Conservation (phyloP, 345 rosid species). For the Syzygium grande region DNA sequence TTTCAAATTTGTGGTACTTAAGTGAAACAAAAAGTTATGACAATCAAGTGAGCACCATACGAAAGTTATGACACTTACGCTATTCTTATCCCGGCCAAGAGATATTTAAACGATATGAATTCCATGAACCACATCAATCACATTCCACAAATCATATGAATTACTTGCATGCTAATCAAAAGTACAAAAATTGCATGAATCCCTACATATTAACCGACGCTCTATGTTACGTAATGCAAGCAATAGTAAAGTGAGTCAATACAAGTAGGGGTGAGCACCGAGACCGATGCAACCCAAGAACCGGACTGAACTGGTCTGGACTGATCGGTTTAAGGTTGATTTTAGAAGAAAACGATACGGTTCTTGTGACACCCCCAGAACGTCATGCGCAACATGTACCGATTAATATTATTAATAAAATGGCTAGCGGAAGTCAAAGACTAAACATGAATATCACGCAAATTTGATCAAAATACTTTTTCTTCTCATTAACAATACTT, state of each 20-base stretch:
- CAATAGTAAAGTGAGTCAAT: background rate
- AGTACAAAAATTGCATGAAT: background rate
- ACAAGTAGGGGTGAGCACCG: background rate
- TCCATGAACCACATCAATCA: background rate
- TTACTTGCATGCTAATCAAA: background rate
- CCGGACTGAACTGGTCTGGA: background rate
- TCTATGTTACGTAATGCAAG: background rate
- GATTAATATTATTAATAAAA: too few relatives aligned
- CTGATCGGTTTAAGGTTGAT: accelerated
- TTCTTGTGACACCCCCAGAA: too few relatives aligned
- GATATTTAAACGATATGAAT: background rate
- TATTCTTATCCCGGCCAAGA: too few relatives aligned
- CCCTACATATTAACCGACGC: background rate
- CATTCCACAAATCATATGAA: background rate
- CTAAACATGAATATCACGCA: too few relatives aligned
- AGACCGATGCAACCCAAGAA: background rate
- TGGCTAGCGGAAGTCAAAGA: too few relatives aligned
- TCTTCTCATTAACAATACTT: too few relatives aligned
- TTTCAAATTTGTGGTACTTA: too few relatives aligned
- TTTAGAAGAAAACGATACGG: background rate
- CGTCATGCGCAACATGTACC: too few relatives aligned
- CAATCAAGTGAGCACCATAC: too few relatives aligned
- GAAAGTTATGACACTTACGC: too few relatives aligned
- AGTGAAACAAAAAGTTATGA: too few relatives aligned
- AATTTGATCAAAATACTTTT: too few relatives aligned